A percentile compares a stretch with the other conserved stretches of the same genome.
Conservation (phyloP, 2,329 filamentous ascomycete genomes). For the Trichoderma koningiopsis region DNA sequence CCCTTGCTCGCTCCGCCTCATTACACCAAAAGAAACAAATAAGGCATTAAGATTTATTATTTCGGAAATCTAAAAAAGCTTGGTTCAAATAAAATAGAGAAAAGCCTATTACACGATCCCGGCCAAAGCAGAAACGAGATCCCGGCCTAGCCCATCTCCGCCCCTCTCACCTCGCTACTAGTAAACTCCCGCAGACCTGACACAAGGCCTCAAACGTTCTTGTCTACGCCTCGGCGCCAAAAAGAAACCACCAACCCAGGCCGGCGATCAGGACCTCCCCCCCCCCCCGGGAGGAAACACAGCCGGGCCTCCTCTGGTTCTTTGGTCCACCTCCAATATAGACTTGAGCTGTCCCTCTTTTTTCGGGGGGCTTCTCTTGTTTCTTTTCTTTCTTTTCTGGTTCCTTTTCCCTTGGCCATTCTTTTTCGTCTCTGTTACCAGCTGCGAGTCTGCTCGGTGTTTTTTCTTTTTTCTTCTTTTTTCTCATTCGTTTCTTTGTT, state of each 20-base stretch:
- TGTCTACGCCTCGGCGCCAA: constrained; percentile 26
- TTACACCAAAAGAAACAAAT: background rate
- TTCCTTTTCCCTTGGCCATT: constrained; percentile 24
- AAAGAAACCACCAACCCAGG: background rate
- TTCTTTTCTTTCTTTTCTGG: background rate
- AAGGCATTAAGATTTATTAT: background rate
- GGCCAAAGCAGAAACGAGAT: background rate
- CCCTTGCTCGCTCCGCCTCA: background rate
- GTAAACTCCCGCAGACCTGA: constrained; percentile 26
- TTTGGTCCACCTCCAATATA: constrained; percentile 25
- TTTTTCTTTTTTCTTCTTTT: constrained; percentile 27
- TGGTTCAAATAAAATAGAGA: background rate
- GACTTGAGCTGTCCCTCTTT: background rate
- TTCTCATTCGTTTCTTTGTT: constrained; percentile 27
- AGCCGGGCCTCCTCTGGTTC: constrained; percentile 23
- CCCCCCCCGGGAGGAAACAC: background rate
- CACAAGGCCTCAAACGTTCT: constrained; percentile 26
- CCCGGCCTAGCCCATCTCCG: background rate
- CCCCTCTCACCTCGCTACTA: constrained; percentile 17
- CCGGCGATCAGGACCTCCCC: background rate
- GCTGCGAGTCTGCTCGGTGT: constrained; percentile 21
- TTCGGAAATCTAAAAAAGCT: background rate
- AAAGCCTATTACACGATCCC: background rate
- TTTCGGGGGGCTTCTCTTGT: background rate
- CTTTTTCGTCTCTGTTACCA: constrained; percentile 20